A percentile compares a stretch with the other conserved stretches of the same genome.
Conservation (phyloP, 1,284 basidiomycete genomes). For the Ganoderma meredithae region DNA sequence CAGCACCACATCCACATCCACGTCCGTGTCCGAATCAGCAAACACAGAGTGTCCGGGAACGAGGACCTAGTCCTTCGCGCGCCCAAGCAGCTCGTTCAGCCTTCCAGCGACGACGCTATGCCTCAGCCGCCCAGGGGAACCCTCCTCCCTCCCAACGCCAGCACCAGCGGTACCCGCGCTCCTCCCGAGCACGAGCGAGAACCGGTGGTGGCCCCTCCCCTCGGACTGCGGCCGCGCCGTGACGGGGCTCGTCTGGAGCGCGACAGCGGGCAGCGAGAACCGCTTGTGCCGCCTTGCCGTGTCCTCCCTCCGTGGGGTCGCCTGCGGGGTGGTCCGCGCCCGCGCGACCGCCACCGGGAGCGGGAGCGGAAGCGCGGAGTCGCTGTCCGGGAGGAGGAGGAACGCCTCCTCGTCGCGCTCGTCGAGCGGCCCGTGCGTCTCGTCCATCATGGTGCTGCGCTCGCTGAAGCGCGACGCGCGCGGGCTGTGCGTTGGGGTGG, state of each 20-base stretch:
- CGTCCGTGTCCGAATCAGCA: neutral
- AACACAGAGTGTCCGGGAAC: neutral
- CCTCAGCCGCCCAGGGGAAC: conserved; percentile 30
- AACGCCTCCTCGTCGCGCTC: conserved; percentile 36
- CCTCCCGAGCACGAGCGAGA: conserved; percentile 63
- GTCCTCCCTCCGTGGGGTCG: conserved; percentile 54
- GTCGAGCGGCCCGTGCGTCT: conserved; percentile 32
- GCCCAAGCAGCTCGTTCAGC: conserved; percentile 47
- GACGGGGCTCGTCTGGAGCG: conserved; percentile 75
- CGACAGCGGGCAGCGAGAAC: conserved; percentile 77
- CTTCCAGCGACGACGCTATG: conserved; percentile 46
- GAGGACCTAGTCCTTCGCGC: conserved; percentile 29
- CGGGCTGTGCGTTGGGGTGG: conserved; percentile 33
- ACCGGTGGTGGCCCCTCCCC: conserved; percentile 55
- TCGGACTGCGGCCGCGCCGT: conserved; percentile 59
- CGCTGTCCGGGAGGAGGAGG: conserved; percentile 10
- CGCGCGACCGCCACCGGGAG: neutral
- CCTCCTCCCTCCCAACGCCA: conserved; percentile 15
- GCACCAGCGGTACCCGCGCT: conserved; percentile 26
- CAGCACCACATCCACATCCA: neutral
- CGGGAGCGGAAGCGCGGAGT: too few species aligned
- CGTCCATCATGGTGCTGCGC: conserved; percentile 35
- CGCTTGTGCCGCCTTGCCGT: conserved; percentile 69
- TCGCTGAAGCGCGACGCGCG: conserved; percentile 38
- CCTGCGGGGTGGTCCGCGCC: conserved; percentile 27